These are phyloP conservation scores for Alternaria solani DNA, from an alignment of 2,329 filamentous ascomycete species.

Conservation along the genomic window DNA sequence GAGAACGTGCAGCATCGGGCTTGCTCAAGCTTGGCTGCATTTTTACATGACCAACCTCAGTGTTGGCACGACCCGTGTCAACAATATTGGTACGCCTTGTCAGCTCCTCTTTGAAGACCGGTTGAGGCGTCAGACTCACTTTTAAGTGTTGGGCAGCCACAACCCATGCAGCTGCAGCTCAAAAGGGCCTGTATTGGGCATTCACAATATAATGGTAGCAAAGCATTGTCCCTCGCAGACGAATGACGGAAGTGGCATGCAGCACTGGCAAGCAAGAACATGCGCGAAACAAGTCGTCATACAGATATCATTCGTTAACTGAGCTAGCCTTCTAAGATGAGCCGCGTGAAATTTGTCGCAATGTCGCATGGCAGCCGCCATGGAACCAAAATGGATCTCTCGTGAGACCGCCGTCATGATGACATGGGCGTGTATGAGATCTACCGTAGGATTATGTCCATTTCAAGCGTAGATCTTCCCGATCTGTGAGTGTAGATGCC, in stretches of 20 bases:
- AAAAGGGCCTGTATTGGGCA: constrained; percentile 2
- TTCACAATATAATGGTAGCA: neutral
- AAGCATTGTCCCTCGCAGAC: neutral
- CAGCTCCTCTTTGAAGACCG: constrained; percentile 5
- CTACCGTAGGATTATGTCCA: constrained; percentile 17
- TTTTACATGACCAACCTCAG: constrained; percentile 4
- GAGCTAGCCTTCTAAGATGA: neutral
- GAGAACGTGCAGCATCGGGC: constrained; percentile 4
- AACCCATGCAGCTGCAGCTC: constrained; percentile 5
- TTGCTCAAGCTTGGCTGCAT: constrained; percentile 3
- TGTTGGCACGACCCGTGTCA: constrained; percentile 5
- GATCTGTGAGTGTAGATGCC: constrained; percentile 25
- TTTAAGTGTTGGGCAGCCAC: constrained; percentile 13
- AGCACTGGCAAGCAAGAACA: neutral
- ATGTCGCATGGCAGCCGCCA: constrained; percentile 5
- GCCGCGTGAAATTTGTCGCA: neutral
- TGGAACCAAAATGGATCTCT: constrained; percentile 3
- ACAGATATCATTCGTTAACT: constrained; percentile 8
- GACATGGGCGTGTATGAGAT: constrained; percentile 7
- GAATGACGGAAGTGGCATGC: constrained; percentile 2
- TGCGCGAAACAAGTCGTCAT: constrained; percentile 1
- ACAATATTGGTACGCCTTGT: constrained; percentile 2
- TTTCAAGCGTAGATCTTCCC: constrained; percentile 19
- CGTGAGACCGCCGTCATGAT: constrained; percentile 1
- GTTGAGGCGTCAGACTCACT: constrained; percentile 2